Evolutionary conservation across 2,329 filamentous ascomycete species (phyloP), one percentile per base, ranked within the genome.

Genomic region (Diaporthe humulicola): DNA sequence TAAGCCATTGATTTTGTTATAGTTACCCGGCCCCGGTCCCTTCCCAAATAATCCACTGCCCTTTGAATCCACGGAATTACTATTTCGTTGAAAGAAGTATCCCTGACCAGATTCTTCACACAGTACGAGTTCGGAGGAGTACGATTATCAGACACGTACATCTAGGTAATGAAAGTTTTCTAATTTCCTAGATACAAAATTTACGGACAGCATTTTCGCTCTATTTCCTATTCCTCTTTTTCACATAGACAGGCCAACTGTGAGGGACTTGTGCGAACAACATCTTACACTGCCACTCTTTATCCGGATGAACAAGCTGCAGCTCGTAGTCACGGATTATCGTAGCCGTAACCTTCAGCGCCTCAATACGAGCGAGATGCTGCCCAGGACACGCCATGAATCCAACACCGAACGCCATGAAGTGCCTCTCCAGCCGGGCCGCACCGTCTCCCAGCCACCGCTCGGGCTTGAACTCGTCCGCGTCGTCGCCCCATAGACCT

Each of bases 281-380:
- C 4, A 78, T 78, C 70, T 79, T 78, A 50, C 76, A 81, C 40
- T 70, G 77, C 80, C 80, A 81, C 45, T 80, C 75, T 30, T 79
- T 74, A 17, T 74, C 64, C 36, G 74, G 70, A 45, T 81, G 69
- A 10, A 78, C 77, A 71, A 78, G 78, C 14, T 61, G 52, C 33
- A 81, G 75, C 19, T 79, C 76, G 28, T 73, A 73, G 28, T 73
- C 45, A 17, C 45, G 57, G 9, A 73, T 40, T 40, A 73, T 40
- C 22, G 70, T 73, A 28, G 70, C 45, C 15, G 48, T 40, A 6
- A 73, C 56, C 48, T 73, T 73, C 33, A 52, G 45, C 3, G 56
- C 40, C 40, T 73, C 42, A 5, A 73, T 56, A 19, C 38, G 33
- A 36, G 45, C 70, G n/a, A 66, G 45, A 15, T 66, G 30, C 15